Evolutionary conservation across 2,329 filamentous ascomycete genomes (phyloP), one percentile per base, ranked within the genome.

Genomic region (Fusarium papillatum): DNA sequence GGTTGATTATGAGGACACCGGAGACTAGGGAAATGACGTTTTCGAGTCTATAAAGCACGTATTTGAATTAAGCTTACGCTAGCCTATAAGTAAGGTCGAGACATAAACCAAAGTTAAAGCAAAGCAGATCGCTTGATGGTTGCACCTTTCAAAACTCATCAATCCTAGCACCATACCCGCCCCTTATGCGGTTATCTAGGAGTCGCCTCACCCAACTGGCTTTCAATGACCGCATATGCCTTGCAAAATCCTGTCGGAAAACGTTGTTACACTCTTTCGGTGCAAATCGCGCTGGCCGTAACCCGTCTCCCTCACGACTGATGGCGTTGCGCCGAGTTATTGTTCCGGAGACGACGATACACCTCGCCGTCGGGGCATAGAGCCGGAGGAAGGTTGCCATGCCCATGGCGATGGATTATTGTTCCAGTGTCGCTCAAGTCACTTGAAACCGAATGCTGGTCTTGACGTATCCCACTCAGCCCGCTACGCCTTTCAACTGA

Each of bases 311-410:
- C 36, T 38, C 31, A 61, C 31, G 50, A 29, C 22, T 61, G 34
- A 2, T 11, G 9, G 17, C 14, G n/a, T 38, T n/a, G 16, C 38
- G 29, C 38, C 39, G 43, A 43, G 60, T 24, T 10, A 62, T 22
- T n/a, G 66, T 57, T 22, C 39, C 22, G 17, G 19, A n/a, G 50
- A 43, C 22, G 38, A 38, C n/a, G 46, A 16, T n/a, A 10, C 13
- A n/a, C 24, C 16, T 36, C 26, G 24, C 38, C 22, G 22, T 55
- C 17, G 19, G 63, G 29, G n/a, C 55, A 53, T 71, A 50, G 3
- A 67, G 66, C 43, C 22, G 29, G 16, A 55, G n/a, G 8, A 62
- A 71, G 59, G n/a, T 34, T 50, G 57, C 62, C 9, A 64, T 39
- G 16, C 22, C 55, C 16, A 55, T 41, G 19, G 7, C n/a, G 36